Percentiles rank a stretch among this genome's conserved stretches.
Evolutionary conservation across 768 basidiomycete genomes (phyloP).

Genomic region (Neoboletus brunneissimus): DNA sequence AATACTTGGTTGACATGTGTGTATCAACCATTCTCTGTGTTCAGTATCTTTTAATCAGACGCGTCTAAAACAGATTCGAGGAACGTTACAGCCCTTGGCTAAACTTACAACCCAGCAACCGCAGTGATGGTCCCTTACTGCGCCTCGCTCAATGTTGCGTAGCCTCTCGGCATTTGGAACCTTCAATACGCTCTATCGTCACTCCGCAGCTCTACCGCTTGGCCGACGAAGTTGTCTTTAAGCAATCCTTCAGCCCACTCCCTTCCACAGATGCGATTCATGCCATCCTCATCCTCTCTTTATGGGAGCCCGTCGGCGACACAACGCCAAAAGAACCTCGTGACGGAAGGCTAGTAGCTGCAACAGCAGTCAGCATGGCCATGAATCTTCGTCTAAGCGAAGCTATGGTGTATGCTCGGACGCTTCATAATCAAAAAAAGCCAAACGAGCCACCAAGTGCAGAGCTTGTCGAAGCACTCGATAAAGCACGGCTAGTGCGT

Average conservation of each 20-base stretch:
- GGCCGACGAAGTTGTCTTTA: constrained; percentile 38
- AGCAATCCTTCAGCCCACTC: constrained; percentile 41
- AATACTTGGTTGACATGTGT: constrained; percentile 40
- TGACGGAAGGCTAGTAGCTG: constrained; percentile 40
- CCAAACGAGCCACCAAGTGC: constrained; percentile 23
- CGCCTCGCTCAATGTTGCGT: constrained; percentile 46
- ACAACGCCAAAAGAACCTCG: constrained; percentile 29
- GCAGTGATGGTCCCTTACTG: constrained; percentile 34
- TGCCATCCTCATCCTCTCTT: constrained; percentile 40
- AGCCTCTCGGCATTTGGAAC: constrained; percentile 43
- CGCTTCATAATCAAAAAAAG: constrained; percentile 31
- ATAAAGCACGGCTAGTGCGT: constrained; percentile 39
- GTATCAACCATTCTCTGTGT: constrained; percentile 7
- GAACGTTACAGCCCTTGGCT: constrained; percentile 45
- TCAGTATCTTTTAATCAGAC: neutral
- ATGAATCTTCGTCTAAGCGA: constrained; percentile 42
- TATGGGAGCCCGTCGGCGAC: constrained; percentile 44
- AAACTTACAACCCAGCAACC: constrained; percentile 34
- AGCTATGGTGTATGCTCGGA: constrained; percentile 33
- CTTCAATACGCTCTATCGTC: constrained; percentile 33
- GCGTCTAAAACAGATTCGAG: constrained; percentile 36
- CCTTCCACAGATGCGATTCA: constrained; percentile 42
- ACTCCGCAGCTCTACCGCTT: constrained; percentile 41
- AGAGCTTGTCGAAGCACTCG: constrained; percentile 34
- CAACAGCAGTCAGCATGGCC: constrained; percentile 46